Evolutionary conservation across 202 grass and related monocot genomes (phyloP).

Genomic region (Tripidium arundinaceum): DNA sequence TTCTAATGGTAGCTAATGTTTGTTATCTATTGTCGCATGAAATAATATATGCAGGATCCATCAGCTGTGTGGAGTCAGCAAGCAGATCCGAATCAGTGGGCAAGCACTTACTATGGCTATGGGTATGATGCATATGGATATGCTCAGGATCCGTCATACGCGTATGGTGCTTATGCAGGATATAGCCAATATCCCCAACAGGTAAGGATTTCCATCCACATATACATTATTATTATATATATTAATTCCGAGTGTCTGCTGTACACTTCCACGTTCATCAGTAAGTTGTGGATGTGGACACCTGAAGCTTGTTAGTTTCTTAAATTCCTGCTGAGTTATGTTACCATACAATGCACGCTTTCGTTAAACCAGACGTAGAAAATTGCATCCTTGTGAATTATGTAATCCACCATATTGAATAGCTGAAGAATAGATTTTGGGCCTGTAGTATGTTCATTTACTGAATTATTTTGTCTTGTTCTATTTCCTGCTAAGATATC

Average conservation of each 20-base stretch:
- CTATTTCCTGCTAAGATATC: neutral
- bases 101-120: conserved; percentile 81
- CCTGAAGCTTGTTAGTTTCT: conserved; percentile 2
- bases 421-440: neutral
- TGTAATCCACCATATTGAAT: neutral
- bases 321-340: neutral
- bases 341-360: neutral
- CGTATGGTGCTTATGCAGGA: conserved; percentile 87
- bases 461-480: conserved; percentile 4
- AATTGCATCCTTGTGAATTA: neutral
- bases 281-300: conserved; percentile 7
- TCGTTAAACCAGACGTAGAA: conserved; percentile 7
- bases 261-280: neutral
- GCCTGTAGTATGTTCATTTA: conserved; percentile 9
- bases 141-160: conserved; percentile 89
- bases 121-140: conserved; percentile 93
- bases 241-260: neutral
- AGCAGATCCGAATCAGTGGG: conserved; percentile 93
- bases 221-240: neutral
- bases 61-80: conserved; percentile 76
- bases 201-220: conserved; percentile 41
- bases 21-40: conserved; percentile 19
- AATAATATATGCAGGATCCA: conserved; percentile 58
- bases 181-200: conserved; percentile 90
- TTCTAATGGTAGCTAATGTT: conserved; percentile 23